Conservation (phyloP, 1,139 yeast species). For the Candida sanyaensis region DNA sequence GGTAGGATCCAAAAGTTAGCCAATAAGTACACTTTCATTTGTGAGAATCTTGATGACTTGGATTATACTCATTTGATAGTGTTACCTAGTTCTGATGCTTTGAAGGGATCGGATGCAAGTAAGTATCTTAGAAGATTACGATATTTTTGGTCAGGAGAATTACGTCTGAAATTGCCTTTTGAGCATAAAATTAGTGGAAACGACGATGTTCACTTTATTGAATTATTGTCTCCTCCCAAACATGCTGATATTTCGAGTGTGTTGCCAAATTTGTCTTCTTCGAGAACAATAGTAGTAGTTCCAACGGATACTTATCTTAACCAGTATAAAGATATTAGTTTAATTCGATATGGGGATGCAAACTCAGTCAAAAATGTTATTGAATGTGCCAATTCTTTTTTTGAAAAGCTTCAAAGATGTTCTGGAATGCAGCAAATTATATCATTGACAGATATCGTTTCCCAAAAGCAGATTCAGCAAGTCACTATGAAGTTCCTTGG, state of each 20-base stretch:
- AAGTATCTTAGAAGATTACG: background rate
- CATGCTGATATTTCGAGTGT: background rate
- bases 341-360: slow-evolving; percentile 6
- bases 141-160: too few relatives aligned
- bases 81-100: background rate
- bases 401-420: slow-evolving; percentile 2
- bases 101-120: background rate
- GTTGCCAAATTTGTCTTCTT: background rate
- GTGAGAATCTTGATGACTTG: slow-evolving; percentile 6
- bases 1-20: slow-evolving; percentile 15
- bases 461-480: background rate
- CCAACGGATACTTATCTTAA: background rate
- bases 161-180: background rate
- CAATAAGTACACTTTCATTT: slow-evolving; percentile 3
- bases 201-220: background rate
- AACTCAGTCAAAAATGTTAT: slow-evolving; percentile 4
- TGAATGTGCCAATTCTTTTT: background rate
- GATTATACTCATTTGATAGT: slow-evolving; percentile 6
- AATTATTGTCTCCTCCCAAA: background rate
- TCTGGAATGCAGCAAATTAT: background rate
- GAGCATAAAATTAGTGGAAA: background rate
- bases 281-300: slow-evolving; percentile 2
- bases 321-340: slow-evolving; percentile 1
- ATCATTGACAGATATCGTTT: background rate
- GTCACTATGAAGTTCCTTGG: background rate